Conservation (phyloP, 2,329 filamentous ascomycete genomes). For the Ceratocystiopsis minuta region DNA sequence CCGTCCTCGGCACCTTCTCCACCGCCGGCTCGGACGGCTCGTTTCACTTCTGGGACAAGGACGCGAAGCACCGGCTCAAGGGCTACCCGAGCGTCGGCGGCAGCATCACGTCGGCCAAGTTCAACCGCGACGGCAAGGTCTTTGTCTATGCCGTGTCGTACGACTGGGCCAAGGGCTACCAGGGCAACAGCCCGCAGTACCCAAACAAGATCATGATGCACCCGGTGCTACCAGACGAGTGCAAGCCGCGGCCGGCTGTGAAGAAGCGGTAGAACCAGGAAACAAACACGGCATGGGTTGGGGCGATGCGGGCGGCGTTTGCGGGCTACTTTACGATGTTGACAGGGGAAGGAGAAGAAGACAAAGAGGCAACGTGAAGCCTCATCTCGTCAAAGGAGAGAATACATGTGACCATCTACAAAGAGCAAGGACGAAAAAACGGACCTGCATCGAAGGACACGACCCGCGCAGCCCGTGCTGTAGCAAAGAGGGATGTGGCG, state of each 20-base stretch:
- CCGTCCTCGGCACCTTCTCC: slow-evolving; percentile 91
- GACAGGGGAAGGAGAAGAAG: too few relatives aligned
- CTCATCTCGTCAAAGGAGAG: too few relatives aligned
- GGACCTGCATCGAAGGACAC: too few relatives aligned
- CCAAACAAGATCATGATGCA: slow-evolving; percentile 77
- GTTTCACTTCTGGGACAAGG: slow-evolving; percentile 94
- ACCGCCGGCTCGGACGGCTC: slow-evolving; percentile 91
- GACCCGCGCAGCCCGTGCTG: too few relatives aligned
- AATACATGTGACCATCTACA: too few relatives aligned
- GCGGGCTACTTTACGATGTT: too few relatives aligned
- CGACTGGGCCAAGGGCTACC: slow-evolving; percentile 96
- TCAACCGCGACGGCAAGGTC: slow-evolving; percentile 49
- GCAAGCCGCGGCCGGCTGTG: slow-evolving; percentile 39
- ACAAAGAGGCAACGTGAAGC: too few relatives aligned
- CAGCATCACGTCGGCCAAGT: slow-evolving; percentile 38
- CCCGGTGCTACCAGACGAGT: slow-evolving; percentile 45
- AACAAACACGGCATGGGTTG: too few relatives aligned
- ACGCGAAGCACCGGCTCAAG: slow-evolving; percentile 75
- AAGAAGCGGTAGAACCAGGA: slow-evolving; percentile 40
- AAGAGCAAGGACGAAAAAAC: too few relatives aligned
- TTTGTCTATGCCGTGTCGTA: slow-evolving; percentile 87
- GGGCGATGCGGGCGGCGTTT: too few relatives aligned
- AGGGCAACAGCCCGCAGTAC: slow-evolving; percentile 56
- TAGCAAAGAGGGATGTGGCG: too few relatives aligned
- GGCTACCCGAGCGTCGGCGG: slow-evolving; percentile 74